phyloP scores from a whole-genome alignment of 208 protist genomes.

The Lotmaria passim region DNA sequence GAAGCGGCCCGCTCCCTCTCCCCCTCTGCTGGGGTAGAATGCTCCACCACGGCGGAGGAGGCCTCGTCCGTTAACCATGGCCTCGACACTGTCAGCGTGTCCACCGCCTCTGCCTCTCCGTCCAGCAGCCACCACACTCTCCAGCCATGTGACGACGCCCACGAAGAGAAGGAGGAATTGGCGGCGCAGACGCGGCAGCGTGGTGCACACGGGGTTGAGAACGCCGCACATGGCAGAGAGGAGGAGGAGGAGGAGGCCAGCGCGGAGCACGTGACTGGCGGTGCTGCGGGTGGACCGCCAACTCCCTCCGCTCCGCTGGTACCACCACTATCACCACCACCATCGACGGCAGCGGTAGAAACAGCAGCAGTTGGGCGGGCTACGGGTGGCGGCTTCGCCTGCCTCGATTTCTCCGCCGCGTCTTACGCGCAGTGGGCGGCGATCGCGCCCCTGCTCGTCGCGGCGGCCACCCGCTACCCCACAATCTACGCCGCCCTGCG shows the following conservation, averaged over 20 bases:
- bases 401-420: constrained; percentile 64
- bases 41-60: background rate
- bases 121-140: constrained; percentile 14
- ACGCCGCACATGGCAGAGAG: no score
- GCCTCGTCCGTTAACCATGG: background rate
- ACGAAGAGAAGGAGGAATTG: background rate
- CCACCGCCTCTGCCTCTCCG: constrained; percentile 10
- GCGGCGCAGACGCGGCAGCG: background rate
- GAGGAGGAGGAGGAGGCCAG: background rate
- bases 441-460: constrained; percentile 61
- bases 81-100: constrained; percentile 16
- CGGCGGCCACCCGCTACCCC: constrained; percentile 45
- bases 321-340: background rate
- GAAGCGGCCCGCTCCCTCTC: constrained; percentile 7
- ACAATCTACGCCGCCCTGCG: constrained; percentile 52
- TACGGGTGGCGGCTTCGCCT: constrained; percentile 41
- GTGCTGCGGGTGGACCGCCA: no score
- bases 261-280: no score
- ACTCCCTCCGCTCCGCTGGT: no score
- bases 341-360: background rate
- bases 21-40: background rate
- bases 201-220: no score
- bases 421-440: constrained; percentile 69
- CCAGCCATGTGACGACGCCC: background rate
- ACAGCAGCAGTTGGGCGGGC: background rate